Percentiles rank a stretch among this genome's conserved stretches.
These are phyloP conservation scores for Penicillium occitanis DNA, from an alignment of 2,329 filamentous ascomycete genomes.

Conservation along the genomic window DNA sequence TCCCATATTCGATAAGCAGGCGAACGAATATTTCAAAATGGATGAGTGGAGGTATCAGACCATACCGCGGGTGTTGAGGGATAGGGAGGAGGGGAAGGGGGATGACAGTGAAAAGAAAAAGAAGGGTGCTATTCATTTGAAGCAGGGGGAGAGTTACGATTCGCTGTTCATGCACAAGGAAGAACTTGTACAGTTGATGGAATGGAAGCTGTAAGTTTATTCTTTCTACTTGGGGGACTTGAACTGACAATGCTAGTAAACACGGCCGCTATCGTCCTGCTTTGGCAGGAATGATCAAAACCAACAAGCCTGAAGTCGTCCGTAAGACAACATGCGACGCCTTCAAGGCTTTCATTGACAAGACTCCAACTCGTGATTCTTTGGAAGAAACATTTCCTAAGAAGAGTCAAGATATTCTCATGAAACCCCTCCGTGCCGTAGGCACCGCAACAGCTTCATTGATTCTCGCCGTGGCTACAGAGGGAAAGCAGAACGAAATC, in stretches of 20 bases:
- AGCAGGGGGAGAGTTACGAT: conserved; percentile 14
- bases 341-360: conserved; percentile 24
- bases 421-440: conserved; percentile 40
- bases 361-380: background rate
- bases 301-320: conserved; percentile 33
- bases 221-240: background rate
- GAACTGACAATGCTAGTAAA: conserved; percentile 30
- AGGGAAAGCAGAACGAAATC: conserved; percentile 23
- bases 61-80: conserved; percentile 31
- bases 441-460: conserved; percentile 46
- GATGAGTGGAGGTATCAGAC: conserved; percentile 42
- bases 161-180: conserved; percentile 28
- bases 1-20: conserved; percentile 22
- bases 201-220: conserved; percentile 46
- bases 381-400: conserved; percentile 31
- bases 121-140: conserved; percentile 24
- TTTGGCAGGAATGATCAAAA: conserved; percentile 42
- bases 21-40: conserved; percentile 32
- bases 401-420: conserved; percentile 35
- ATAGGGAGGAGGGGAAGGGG: conserved; percentile 23
- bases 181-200: conserved; percentile 40
- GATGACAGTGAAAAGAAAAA: conserved; percentile 19
- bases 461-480: conserved; percentile 38
- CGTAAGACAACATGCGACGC: conserved; percentile 31
- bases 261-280: conserved; percentile 43